Base-by-base conservation (phyloP, 148 eudicot species). In the Chenopodium formosanum region DNA sequence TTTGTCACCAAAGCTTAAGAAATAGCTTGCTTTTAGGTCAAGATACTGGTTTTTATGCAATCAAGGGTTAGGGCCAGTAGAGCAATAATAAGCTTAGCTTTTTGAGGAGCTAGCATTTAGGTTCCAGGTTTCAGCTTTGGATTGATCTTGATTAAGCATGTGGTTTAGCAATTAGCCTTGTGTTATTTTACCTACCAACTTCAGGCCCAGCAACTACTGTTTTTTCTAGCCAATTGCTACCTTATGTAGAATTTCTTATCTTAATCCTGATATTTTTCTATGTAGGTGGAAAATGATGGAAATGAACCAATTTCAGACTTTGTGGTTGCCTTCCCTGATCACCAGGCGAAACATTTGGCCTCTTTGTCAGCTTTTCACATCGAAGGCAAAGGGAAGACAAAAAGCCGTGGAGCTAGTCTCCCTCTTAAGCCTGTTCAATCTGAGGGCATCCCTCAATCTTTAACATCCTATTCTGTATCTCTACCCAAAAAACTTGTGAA, bases 281-380 rank as follows among this genome's bases (percentile, higher is more conserved):
- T 82, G 48, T 84, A 97, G 99, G 90, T 94, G 74, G 91, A 97
- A 82, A 94, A 94, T 81, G 84, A 76, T 75, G 99, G 98, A 82
- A 77, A 82, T 76, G 87, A 88, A 80, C 85, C 91, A 60, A 89
- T 91, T 72, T 88, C 94, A 78, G 89, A 89, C 70, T 83, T 94
- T 79, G 79, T 91, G 72, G 75, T 97, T 70, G 88, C 93, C 14
- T 88, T 92, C 77, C 93, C 93, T 14, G 97, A 92, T 72, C 89
- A 89, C 76, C 95, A 92, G 77, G 90, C 91, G 77, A 88, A 89
- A 65, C 83, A 88, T 70, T 84, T 97, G 86, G 89, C 95, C 27
- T 91, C 83, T 78, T 72, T 97, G 80, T 83, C 88, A 9, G 93
- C 86, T 70, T 46, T 62, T 78, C 85, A 85, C 60, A 84, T 29